Conservation (phyloP, 1,284 basidiomycete species). For the Porphyrellus sp. region DNA sequence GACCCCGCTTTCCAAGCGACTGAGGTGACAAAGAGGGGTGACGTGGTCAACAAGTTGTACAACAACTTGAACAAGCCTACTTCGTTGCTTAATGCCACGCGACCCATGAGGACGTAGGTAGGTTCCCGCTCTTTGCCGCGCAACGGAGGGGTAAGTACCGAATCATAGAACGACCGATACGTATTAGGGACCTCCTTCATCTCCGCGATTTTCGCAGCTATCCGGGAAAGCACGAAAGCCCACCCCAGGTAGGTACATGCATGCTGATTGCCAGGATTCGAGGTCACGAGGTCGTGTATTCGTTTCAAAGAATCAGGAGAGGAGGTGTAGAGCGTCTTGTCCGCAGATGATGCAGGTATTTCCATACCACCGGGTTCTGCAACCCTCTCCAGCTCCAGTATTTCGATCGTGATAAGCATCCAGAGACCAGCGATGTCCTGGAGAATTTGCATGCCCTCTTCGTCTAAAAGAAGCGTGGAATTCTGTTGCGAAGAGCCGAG, state of each 20-base stretch:
- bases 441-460: constrained; percentile 62
- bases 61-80: constrained; percentile 59
- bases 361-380: constrained; percentile 54
- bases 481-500: constrained; percentile 69
- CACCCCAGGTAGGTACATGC: constrained; percentile 73
- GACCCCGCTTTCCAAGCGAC: constrained; percentile 65
- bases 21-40: constrained; percentile 72
- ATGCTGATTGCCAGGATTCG: constrained; percentile 55
- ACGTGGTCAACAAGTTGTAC: constrained; percentile 55
- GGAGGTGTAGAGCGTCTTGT: constrained; percentile 52
- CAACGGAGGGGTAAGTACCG: constrained; percentile 44
- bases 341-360: constrained; percentile 47
- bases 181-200: constrained; percentile 49
- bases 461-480: constrained; percentile 66
- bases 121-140: constrained; percentile 56
- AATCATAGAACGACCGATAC: constrained; percentile 57
- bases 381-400: constrained; percentile 76
- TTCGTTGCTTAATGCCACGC: constrained; percentile 51
- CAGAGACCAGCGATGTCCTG: constrained; percentile 72
- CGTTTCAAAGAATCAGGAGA: constrained; percentile 53
- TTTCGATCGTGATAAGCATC: constrained; percentile 75
- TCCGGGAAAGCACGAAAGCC: constrained; percentile 72
- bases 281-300: constrained; percentile 65
- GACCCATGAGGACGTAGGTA: constrained; percentile 51
- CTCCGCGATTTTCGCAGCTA: constrained; percentile 43